Conservation (phyloP, 2,329 filamentous ascomycete species). For the Capronia americana region DNA sequence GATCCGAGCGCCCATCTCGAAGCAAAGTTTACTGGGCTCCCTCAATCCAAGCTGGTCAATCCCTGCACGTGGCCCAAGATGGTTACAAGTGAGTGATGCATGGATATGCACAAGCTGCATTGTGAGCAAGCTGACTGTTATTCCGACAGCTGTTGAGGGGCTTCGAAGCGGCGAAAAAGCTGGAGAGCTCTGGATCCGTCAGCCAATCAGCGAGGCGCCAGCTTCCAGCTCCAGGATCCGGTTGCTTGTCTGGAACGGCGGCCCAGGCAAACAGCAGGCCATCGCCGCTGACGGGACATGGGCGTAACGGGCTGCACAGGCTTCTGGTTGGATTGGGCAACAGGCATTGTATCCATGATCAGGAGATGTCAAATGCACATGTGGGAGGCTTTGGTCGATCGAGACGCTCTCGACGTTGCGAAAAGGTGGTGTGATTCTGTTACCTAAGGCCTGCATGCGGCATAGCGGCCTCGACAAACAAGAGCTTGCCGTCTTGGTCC, state of each 20-base stretch:
- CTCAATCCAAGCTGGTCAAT: constrained; percentile 1
- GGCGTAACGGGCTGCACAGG: not conserved
- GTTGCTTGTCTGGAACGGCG: not conserved
- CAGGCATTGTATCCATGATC: constrained; percentile 1
- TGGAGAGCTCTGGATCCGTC: not conserved
- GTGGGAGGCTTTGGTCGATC: not conserved
- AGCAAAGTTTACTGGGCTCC: not conserved
- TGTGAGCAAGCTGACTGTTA: constrained; percentile 24
- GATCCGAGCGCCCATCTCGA: not conserved
- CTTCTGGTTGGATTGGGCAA: constrained; percentile 3
- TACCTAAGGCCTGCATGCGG: not conserved
- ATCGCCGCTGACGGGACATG: constrained; percentile 2
- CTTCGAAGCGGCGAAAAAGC: not conserved
- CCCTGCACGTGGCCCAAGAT: constrained; percentile 28
- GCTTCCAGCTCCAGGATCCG: not conserved
- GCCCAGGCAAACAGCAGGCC: not conserved
- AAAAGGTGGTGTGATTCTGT: constrained; percentile 4
- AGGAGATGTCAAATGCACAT: constrained; percentile 6
- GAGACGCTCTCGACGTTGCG: not conserved
- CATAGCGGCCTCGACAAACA: not conserved
- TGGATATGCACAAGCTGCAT: constrained; percentile 17
- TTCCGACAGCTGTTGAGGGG: not conserved
- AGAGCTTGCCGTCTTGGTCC: not conserved
- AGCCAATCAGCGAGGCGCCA: not conserved
- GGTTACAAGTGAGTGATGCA: constrained; percentile 16